Evolutionary conservation across 2,329 filamentous ascomycete species (phyloP), one percentile per base, ranked within the genome.

Genomic region (Penicillium sp.): DNA sequence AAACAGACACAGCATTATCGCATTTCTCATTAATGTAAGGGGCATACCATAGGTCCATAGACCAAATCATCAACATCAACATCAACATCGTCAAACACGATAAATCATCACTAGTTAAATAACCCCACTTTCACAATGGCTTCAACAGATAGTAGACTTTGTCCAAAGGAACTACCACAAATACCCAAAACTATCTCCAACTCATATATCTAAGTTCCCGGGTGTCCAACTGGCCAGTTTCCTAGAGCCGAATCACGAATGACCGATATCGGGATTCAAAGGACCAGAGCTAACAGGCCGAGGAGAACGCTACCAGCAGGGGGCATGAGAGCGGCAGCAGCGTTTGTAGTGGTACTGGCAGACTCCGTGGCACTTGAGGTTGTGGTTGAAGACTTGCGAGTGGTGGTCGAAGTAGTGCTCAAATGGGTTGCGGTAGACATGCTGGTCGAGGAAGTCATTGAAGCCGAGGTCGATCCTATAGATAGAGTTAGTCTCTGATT

Each of bases 281-380:
- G 53, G 10, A 59, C 56, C n/a, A 70, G 47, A 11, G 67, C 67
- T 9, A 66, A 59, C 14, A 71, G 56, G 34, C 66, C 63, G 39
- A 71, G 38, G 46, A 71, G 56, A 31, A 71, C 53, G 29, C 68
- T 63, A n/a, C 70, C 68, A 8, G 62, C 64, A n/a, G 69, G 66
- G 16, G 67, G 62, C 34, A 63, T 51, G n/a, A 71, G 50, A 7
- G 61, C 32, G 11, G 63, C 63, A 38, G 69, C 67, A 32, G 66
- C 69, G 44, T 65, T 70, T 22, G 63, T 60, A 35, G 68, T 62
- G 1, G 57, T 58, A 32, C 59, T 58, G 1, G 63, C 57, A 26
- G 64, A 61, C 32, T 60, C 60, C 20, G 66, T 66, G 14, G 66
- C 53, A 14, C 63, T 66, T 8, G 66, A 61, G 16, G 57, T 61